Base-by-base conservation (phyloP, 1,284 basidiomycete genomes). In the Hypsizygus ulmarius region DNA sequence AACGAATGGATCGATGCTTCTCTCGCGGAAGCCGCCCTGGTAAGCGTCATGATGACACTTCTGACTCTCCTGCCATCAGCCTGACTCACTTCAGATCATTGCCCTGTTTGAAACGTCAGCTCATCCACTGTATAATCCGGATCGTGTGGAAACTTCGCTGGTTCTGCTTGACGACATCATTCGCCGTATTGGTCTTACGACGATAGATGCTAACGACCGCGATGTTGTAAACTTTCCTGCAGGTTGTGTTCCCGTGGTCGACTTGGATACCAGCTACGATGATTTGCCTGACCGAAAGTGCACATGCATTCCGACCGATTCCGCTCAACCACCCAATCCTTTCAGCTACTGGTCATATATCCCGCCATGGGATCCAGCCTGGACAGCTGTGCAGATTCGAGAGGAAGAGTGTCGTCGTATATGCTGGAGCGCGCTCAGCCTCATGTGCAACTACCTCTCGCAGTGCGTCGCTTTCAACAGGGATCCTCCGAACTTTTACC, bases 71-170 rank as follows among this genome's bases (percentile, higher is more conserved):
- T 12, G n/a, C 12, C 36, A 6, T 29, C 45, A 16, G 50, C 6
- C 39, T 15, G 42, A n/a, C 25, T 38, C 6, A 1, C 15, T 37
- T 39, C 53, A 90, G 87, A 77, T 89, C 39, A 70, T 90, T 8
- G 81, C 84, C 2, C 67, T 89, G 2, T 90, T 86, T 60, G 87
- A 90, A 63, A 75, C 78, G 0, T 89, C 84, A 1, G 77, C 81
- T 5, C 84, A 90, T 51, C 84, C 85, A 7, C 70, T 76, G 29
- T 76, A 87, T 59, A 75, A 72, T 19, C 69, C 75, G 5, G 71
- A 75, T 27, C 73, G 81, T 15, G 74, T 80, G n/a, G 67, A 70
- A 29, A 65, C 65, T 27, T 73, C 84, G 0, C 66, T 90, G 10
- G 56, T 73, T 39, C 69, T 75, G 32, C 72, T 90, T 29, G 87